Evolutionary conservation across 805 yeast species (phyloP).

Genomic region (Myxozyma vanderwaltii): DNA sequence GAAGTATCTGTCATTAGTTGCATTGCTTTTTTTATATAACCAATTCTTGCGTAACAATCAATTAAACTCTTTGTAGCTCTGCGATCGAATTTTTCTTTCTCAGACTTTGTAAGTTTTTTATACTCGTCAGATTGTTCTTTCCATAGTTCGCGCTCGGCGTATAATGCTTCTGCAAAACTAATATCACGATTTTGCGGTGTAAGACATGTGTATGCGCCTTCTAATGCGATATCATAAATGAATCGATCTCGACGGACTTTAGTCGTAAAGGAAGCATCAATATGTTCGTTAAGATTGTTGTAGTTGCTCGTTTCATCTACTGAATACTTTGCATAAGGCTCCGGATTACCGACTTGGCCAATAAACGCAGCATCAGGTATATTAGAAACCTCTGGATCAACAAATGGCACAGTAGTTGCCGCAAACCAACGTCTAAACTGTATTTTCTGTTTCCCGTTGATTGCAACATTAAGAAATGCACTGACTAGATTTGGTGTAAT

Average conservation of each 20-base stretch:
- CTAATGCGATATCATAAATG: conserved; percentile 61
- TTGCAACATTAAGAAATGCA: conserved; percentile 61
- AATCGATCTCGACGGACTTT: conserved; percentile 50
- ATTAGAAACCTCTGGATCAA: conserved; percentile 45
- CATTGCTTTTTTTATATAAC: conserved; percentile 19
- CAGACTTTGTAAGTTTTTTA: not conserved
- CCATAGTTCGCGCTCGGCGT: conserved; percentile 79
- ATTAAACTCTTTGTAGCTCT: conserved; percentile 16
- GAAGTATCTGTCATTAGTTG: conserved; percentile 4
- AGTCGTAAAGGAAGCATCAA: conserved; percentile 27
- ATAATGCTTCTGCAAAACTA: conserved; percentile 62
- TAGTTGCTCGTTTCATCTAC: conserved; percentile 14
- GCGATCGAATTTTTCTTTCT: conserved; percentile 16
- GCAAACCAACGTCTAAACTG: conserved; percentile 41
- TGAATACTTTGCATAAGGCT: not conserved
- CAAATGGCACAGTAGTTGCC: conserved; percentile 44
- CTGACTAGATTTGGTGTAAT: conserved; percentile 51
- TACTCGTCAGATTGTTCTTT: conserved; percentile 50
- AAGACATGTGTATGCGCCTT: conserved; percentile 56
- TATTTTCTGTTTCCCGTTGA: conserved; percentile 52
- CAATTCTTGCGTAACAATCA: conserved; percentile 20
- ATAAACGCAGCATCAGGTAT: conserved; percentile 41
- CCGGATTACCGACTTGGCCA: conserved; percentile 9
- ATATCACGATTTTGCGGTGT: conserved; percentile 49
- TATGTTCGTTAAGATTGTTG: conserved; percentile 8